Conservation (phyloP, 305 asterid genomes). For the Euphrasia arctica region DNA sequence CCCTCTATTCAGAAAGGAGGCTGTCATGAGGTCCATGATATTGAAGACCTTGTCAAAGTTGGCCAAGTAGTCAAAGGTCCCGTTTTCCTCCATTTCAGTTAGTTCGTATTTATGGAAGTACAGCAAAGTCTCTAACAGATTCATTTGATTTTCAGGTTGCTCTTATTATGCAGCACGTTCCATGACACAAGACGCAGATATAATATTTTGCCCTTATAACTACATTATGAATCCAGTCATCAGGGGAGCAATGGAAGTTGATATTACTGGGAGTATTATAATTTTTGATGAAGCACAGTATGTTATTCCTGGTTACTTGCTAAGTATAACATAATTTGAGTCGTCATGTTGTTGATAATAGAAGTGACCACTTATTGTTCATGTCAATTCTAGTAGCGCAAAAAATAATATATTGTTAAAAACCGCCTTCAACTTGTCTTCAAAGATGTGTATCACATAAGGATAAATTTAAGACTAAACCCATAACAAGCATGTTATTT, state of each 20-base stretch:
- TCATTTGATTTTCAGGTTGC: slow-evolving; percentile 68
- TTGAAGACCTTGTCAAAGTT: slow-evolving; percentile 94
- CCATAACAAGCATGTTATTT: slow-evolving; percentile 4
- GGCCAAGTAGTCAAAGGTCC: slow-evolving; percentile 88
- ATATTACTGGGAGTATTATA: slow-evolving; percentile 61
- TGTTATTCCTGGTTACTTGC: slow-evolving; percentile 30
- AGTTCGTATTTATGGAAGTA: slow-evolving; percentile 18
- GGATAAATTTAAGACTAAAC: slow-evolving; percentile 15
- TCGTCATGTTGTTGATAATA: slow-evolving; percentile 20
- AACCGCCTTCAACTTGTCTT: neutral
- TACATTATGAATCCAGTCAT: slow-evolving; percentile 77
- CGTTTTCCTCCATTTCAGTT: slow-evolving; percentile 16
- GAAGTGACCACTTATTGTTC: slow-evolving; percentile 15
- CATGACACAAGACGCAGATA: slow-evolving; percentile 80
- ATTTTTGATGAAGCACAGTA: slow-evolving; percentile 99
- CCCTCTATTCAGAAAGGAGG: slow-evolving; percentile 95
- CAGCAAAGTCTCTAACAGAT: slow-evolving; percentile 29
- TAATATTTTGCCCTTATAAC: slow-evolving; percentile 93
- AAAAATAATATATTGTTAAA: slow-evolving; percentile 17
- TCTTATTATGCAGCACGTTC: slow-evolving; percentile 85
- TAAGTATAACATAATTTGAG: slow-evolving; percentile 12
- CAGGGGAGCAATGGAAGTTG: slow-evolving; percentile 88
- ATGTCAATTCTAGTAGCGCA: slow-evolving; percentile 15
- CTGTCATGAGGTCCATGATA: slow-evolving; percentile 88
- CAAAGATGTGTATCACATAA: slow-evolving; percentile 18